Percentiles rank a stretch among this genome's conserved stretches.
Evolutionary conservation across 768 basidiomycete species (phyloP).

Genomic region (Gyrodon lividus): DNA sequence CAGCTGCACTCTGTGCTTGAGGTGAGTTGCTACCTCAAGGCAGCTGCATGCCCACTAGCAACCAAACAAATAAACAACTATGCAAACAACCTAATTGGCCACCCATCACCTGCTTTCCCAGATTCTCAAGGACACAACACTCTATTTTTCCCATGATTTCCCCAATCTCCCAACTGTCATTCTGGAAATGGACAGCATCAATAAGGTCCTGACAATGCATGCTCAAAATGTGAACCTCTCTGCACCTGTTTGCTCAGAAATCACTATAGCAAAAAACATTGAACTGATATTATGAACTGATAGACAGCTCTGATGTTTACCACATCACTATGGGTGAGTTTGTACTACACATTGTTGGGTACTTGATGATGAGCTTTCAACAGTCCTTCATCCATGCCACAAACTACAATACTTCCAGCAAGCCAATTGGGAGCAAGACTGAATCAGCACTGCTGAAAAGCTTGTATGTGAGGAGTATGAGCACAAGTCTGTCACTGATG

Average conservation of each 20-base stretch:
- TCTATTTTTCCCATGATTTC: conserved; percentile 21
- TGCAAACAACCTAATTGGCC: neutral
- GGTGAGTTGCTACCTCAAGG: conserved; percentile 4
- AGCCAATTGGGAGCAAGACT: conserved; percentile 24
- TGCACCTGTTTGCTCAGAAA: conserved; percentile 1
- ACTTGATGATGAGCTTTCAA: neutral
- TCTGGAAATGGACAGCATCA: conserved; percentile 29
- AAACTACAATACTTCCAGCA: conserved; percentile 32
- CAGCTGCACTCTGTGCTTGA: conserved; percentile 19
- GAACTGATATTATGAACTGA: conserved; percentile 24
- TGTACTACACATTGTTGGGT: neutral
- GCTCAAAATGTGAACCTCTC: neutral
- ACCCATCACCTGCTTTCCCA: neutral
- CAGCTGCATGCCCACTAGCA: neutral
- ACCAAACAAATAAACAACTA: neutral
- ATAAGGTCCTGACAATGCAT: conserved; percentile 15
- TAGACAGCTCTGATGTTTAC: conserved; percentile 21
- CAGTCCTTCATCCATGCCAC: conserved; percentile 33
- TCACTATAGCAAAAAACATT: conserved; percentile 4
- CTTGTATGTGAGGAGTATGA: conserved; percentile 7
- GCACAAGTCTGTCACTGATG: conserved; percentile 10
- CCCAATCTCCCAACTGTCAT: conserved; percentile 27
- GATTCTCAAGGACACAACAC: conserved; percentile 22
- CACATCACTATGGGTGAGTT: conserved; percentile 29
- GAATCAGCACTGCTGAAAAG: conserved; percentile 22